These are phyloP conservation scores for Nakaseomyces nivariensis DNA, from an alignment of 1,139 yeast genomes.

Conservation along the genomic window DNA sequence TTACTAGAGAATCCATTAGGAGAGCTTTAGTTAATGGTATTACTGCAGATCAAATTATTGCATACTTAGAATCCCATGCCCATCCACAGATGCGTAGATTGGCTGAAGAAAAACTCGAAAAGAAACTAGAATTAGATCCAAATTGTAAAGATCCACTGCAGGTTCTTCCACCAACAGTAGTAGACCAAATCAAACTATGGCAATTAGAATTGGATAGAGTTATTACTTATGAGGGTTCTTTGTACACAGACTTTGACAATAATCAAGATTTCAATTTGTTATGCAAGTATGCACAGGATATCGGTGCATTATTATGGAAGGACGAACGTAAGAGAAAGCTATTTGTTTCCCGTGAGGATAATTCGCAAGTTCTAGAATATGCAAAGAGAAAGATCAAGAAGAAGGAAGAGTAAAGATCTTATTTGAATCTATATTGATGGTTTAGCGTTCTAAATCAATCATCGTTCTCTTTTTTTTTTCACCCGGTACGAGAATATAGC, in stretches of 20 bases:
- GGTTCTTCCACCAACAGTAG: slow-evolving; percentile 86
- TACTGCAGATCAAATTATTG: slow-evolving; percentile 87
- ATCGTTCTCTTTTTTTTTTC: not conserved
- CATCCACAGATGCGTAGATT: slow-evolving; percentile 80
- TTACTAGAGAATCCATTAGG: slow-evolving; percentile 86
- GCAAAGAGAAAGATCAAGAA: slow-evolving; percentile 47
- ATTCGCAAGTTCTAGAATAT: slow-evolving; percentile 75
- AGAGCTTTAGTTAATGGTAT: slow-evolving; percentile 80
- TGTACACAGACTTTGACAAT: slow-evolving; percentile 75
- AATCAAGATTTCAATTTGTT: slow-evolving; percentile 69
- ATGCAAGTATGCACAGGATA: slow-evolving; percentile 72
- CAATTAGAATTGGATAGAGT: slow-evolving; percentile 92
- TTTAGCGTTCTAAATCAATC: too few relatives aligned
- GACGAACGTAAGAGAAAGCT: slow-evolving; percentile 58
- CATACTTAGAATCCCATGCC: slow-evolving; percentile 83
- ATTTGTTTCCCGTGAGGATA: slow-evolving; percentile 80
- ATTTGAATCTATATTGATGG: too few relatives aligned
- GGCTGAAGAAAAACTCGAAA: slow-evolving; percentile 59
- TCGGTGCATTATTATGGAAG: slow-evolving; percentile 84
- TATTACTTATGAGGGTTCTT: slow-evolving; percentile 75
- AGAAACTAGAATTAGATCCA: slow-evolving; percentile 53
- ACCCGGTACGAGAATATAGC: not conserved
- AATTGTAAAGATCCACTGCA: slow-evolving; percentile 50
- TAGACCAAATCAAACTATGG: slow-evolving; percentile 93
- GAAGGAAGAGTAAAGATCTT: slow-evolving; percentile 9